phyloP scores from a whole-genome alignment of 805 yeast genomes.

The Saccharomyces eubayanus region DNA sequence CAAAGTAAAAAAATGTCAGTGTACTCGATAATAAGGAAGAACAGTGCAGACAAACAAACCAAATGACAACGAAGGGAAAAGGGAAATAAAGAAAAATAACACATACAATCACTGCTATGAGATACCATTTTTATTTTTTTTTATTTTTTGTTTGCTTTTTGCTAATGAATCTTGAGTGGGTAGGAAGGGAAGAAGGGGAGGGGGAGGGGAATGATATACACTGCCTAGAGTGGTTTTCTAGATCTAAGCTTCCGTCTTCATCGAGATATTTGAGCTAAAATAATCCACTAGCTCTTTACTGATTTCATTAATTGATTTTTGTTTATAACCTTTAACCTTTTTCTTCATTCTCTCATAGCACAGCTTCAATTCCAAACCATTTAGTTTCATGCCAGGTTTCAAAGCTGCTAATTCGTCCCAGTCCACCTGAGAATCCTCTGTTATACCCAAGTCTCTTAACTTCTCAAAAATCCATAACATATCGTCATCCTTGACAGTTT shows the following conservation, averaged over 20 bases:
- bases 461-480: slow-evolving; percentile 43
- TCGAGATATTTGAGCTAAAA: neutral
- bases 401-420: slow-evolving; percentile 48
- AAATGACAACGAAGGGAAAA: neutral
- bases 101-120: neutral
- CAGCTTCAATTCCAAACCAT: slow-evolving; percentile 50
- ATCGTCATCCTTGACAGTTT: slow-evolving; percentile 36
- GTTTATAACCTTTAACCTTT: slow-evolving; percentile 41
- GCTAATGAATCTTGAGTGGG: too few relatives aligned
- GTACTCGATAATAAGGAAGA: neutral
- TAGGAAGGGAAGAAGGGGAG: too few relatives aligned
- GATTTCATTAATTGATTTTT: slow-evolving; percentile 33
- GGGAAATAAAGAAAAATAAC: neutral
- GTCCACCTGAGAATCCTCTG: slow-evolving; percentile 38
- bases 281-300: slow-evolving; percentile 28
- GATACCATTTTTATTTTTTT: neutral
- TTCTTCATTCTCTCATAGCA: slow-evolving; percentile 55
- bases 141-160: neutral
- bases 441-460: slow-evolving; percentile 38
- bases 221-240: neutral
- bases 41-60: neutral
- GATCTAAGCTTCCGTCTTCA: neutral
- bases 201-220: too few relatives aligned
- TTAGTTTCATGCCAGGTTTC: slow-evolving; percentile 43
- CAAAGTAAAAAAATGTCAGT: neutral